Evolutionary conservation across 2,329 filamentous ascomycete genomes (phyloP), one percentile per base, ranked within the genome.

Genomic region (Thelonectria blattea): DNA sequence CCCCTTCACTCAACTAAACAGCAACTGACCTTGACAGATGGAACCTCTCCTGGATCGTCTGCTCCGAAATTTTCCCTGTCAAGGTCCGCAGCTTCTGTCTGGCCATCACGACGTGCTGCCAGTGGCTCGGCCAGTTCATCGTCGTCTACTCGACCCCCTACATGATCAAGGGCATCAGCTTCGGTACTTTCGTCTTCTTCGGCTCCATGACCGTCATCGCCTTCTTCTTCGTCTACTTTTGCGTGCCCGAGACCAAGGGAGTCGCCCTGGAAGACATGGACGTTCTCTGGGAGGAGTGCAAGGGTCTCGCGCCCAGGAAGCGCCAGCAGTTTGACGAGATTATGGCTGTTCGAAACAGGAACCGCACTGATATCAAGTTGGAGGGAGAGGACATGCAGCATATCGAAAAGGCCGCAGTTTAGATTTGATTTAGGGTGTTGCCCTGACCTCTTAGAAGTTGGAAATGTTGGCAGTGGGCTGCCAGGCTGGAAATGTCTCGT

Each of bases 91-190:
- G 71, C 15, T 61, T 70, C 30, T 70, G 71, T 47, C 56, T 74
- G 41, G 58, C 64, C 42, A 65, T 73, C 27, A 69, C 69, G 0
- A 72, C 69, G 9, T 67, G 66, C 49, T 65, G 65, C 10, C 72
- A 75, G 53, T 75, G 72, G 71, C 64, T 75, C 2, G 67, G 65
- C 12, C 67, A 75, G 51, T 75, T 75, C 57, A 65, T 68, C 48
- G 66, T 75, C 9, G 68, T 67, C 9, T 70, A 72, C 49, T 70
- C 69, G 39, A 66, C 68, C 2, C 69, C 72, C 10, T 71, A 74
- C 49, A 75, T 74, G 72, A 64, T 73, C 20, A 17, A 56, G 30
- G 57, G 57, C n/a, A 66, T 66, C 15, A 54, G 53, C 1, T 66
- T 59, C 11, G 64, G 62, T 3, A 58, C 59, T 1, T 64, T 66